Evolutionary conservation across 2,329 filamentous ascomycete genomes (phyloP), one percentile per base, ranked within the genome.

Genomic region (Arthrocladium fulminans): DNA sequence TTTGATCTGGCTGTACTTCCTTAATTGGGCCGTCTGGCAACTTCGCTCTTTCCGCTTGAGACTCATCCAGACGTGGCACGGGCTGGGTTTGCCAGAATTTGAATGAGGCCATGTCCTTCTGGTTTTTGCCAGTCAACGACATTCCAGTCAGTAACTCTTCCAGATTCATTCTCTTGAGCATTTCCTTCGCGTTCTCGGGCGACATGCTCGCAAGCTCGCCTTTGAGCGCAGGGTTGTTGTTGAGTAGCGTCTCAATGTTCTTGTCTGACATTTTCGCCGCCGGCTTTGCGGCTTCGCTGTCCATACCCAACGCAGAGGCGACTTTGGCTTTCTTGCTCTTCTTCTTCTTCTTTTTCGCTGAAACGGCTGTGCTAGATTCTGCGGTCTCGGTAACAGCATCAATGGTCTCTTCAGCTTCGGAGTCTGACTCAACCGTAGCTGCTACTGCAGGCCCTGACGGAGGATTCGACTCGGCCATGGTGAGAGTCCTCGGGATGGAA

Each of bases 51-150:
- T 76, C 70, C 41, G 73, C 68, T 59, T 51, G 73, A 67, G 64
- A 82, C 72, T 74, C 71, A 45, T 72, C 68, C 62, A 97, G 95
- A 61, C 83, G 83, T 44, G 86, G 86, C 51, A 98, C 92, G 1
- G 92, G 92, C 67, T 98, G 92, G 40, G 92, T 98, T 66, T 88
- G 83, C 92, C 92, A 98, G 72, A 98, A 98, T 69, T 94, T 96
- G 76, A 97, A 96, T 50, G 83, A 86, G 5, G 84, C 88, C 88
- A 96, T 95, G 63, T 96, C 89, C 72, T 95, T 96, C 59, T 81
- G 83, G 61, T 94, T 94, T 75, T 92, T 94, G 48, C 85, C 86
- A 53, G 79, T 81, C 6, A 86, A 74, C 13, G 88, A 84, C 52
- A 76, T 62, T 30, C 73, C 73, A 6, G 73, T 74, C 49, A 75